Percentiles rank a stretch among this genome's conserved stretches.
Conservation (phyloP, 345 rosid genomes). For the Hibiscus syriacus region DNA sequence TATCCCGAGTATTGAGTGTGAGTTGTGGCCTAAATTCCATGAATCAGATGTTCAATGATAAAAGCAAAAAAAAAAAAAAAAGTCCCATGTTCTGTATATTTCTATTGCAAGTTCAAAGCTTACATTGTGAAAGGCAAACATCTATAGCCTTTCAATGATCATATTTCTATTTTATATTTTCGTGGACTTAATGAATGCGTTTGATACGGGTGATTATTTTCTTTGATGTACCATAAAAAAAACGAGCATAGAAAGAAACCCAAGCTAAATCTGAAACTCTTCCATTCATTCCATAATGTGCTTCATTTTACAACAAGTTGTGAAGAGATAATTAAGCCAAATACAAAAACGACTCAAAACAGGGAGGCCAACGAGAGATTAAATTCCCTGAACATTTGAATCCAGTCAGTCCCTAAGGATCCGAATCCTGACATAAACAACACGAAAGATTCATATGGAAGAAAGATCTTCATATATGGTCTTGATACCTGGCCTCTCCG, state of each 20-base stretch:
- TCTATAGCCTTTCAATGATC: no score
- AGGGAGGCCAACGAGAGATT: conserved; percentile 12
- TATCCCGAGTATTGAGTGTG: no score
- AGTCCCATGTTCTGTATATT: not conserved
- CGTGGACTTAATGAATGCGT: no score
- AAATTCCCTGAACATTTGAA: not conserved
- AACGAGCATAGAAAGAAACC: not conserved
- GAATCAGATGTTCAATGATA: no score
- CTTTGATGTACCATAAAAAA: no score
- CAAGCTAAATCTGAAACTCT: not conserved
- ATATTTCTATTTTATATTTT: no score
- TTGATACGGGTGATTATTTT: no score
- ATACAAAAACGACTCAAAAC: not conserved
- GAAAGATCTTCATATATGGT: conserved; percentile 96
- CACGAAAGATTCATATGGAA: conserved; percentile 42
- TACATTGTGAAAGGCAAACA: not conserved
- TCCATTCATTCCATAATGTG: not conserved
- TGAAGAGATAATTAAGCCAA: not conserved
- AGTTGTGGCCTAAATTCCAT: not conserved
- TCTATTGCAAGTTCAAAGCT: not conserved
- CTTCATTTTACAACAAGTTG: conserved; percentile 1
- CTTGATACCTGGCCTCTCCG: conserved; percentile 96
- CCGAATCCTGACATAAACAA: not conserved
- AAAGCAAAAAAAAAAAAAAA: no score
- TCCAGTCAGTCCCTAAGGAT: not conserved